Evolutionary conservation across 2,329 filamentous ascomycete species (phyloP).

Genomic region (Hysterium pulicare): DNA sequence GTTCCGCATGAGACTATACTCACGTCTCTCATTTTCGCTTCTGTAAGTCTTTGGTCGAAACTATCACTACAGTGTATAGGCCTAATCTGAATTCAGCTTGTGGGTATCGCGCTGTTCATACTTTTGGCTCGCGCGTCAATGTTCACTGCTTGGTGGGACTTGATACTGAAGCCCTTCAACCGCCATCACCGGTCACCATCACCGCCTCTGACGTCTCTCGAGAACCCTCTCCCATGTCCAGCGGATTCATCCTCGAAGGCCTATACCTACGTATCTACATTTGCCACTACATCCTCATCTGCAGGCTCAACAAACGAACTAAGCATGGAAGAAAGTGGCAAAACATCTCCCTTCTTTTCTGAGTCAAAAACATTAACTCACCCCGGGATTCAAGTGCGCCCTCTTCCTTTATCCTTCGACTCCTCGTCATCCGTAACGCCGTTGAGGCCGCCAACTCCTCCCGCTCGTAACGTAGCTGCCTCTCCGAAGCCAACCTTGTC

Average conservation of each 20-base stretch:
- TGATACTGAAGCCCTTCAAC: constrained; percentile 13
- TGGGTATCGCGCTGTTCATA: constrained; percentile 36
- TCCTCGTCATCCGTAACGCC: background rate
- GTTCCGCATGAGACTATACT: constrained; percentile 16
- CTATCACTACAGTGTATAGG: background rate
- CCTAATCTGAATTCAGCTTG: constrained; percentile 21
- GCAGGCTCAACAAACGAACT: background rate
- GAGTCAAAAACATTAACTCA: background rate
- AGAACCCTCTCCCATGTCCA: constrained; percentile 14
- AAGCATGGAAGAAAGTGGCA: no score
- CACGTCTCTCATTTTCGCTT: constrained; percentile 21
- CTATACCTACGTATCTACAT: constrained; percentile 2
- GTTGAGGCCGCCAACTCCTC: background rate
- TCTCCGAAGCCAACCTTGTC: background rate
- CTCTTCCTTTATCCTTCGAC: background rate
- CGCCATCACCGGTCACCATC: constrained; percentile 9
- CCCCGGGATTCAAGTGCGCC: background rate
- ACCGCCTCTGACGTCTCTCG: constrained; percentile 17
- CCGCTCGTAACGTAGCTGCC: background rate
- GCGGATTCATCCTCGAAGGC: background rate
- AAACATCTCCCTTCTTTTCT: background rate
- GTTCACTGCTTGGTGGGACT: constrained; percentile 22
- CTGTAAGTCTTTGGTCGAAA: constrained; percentile 16
- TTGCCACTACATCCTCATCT: constrained; percentile 3
- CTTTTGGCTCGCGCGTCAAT: constrained; percentile 25